Conservation (phyloP, 805 yeast species). For the Tetrapisispora taiwanensis region DNA sequence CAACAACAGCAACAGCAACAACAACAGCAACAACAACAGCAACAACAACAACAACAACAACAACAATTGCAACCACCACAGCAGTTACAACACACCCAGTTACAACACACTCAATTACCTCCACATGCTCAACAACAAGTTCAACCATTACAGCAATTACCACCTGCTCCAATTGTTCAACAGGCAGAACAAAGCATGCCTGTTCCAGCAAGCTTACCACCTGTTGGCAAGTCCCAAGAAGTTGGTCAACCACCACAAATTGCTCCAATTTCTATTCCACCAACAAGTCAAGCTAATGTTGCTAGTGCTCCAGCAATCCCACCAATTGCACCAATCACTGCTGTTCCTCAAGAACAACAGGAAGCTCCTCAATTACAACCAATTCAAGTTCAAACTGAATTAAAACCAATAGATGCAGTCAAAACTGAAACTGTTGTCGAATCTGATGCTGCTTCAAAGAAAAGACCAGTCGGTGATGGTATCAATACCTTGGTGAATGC, state of each 20-base stretch:
- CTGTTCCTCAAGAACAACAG: neutral
- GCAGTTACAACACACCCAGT: neutral
- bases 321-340: neutral
- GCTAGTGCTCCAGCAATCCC: neutral
- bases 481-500: conserved; percentile 25
- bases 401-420: neutral
- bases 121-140: conserved; percentile 3
- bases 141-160: conserved; percentile 1
- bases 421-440: neutral
- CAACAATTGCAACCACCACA: conserved; percentile 3
- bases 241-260: neutral
- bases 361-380: conserved; percentile 1
- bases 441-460: conserved; percentile 8
- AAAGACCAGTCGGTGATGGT: conserved; percentile 23
- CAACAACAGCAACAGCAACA: neutral
- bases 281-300: neutral
- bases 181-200: neutral
- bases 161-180: neutral
- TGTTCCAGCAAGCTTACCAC: neutral
- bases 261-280: neutral
- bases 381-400: neutral
- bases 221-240: neutral
- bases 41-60: conserved; percentile 1
- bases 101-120: neutral
- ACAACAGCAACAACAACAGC: conserved; percentile 3